Evolutionary conservation across 192 early-diverging fungal species (phyloP).

Genomic region (Powellomyces hirtus): DNA sequence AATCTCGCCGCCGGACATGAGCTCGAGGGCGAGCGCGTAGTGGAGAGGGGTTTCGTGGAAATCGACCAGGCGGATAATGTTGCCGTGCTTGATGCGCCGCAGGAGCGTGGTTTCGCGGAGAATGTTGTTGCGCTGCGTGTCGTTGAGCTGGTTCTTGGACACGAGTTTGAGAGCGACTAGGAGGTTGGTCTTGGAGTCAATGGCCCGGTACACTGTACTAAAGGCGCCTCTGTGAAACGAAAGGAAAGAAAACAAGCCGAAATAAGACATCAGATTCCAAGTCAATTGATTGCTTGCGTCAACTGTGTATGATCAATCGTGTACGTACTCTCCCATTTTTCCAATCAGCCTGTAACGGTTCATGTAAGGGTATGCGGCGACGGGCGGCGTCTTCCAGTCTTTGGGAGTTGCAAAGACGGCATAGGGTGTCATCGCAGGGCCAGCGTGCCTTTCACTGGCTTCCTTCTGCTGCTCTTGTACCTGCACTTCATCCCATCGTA

Average conservation of each 20-base stretch:
- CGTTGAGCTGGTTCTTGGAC: slow-evolving; percentile 68
- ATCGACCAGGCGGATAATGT: slow-evolving; percentile 72
- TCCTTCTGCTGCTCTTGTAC: slow-evolving; percentile 3
- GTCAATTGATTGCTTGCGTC: too few species aligned
- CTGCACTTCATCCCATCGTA: slow-evolving; percentile 13
- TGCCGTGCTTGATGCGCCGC: slow-evolving; percentile 71
- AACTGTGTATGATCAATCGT: too few species aligned
- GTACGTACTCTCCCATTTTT: slow-evolving; percentile 73
- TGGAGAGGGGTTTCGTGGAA: slow-evolving; percentile 75
- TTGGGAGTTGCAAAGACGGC: slow-evolving; percentile 4
- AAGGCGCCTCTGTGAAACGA: slow-evolving; percentile 61
- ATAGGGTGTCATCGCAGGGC: background rate
- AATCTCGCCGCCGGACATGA: slow-evolving; percentile 85
- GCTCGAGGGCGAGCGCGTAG: slow-evolving; percentile 79
- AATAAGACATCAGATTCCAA: too few species aligned
- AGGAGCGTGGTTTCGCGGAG: slow-evolving; percentile 86
- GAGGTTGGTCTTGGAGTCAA: slow-evolving; percentile 58
- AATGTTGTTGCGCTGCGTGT: slow-evolving; percentile 71
- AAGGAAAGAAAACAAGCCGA: background rate
- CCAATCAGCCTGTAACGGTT: slow-evolving; percentile 56
- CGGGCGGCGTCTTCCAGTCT: slow-evolving; percentile 12
- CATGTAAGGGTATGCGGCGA: slow-evolving; percentile 54
- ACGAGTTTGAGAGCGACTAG: slow-evolving; percentile 85
- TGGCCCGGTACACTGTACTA: slow-evolving; percentile 77
- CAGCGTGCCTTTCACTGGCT: background rate